Base-by-base conservation (phyloP, 2,329 filamentous ascomycete genomes). In the Xylariaceae sp. region DNA sequence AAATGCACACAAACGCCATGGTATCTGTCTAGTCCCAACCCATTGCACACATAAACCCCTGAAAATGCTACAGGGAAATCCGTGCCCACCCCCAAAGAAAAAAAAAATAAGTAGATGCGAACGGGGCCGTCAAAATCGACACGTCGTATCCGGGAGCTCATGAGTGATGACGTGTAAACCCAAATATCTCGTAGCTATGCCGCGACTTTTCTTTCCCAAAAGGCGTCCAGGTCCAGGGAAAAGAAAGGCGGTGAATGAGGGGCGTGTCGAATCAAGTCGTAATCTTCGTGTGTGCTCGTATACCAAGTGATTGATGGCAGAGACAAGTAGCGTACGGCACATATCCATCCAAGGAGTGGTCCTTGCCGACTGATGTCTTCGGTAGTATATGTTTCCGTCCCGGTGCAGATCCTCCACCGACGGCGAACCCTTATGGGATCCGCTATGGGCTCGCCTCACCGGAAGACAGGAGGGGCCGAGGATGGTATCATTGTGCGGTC, bases 401-500 rank as follows among this genome's bases (percentile, higher is more conserved):
- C 48, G 45, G 48, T 49, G 53, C 46, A 47, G 19, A 51, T 44
- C 27, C 47, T 37, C 34, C 38, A 42, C 38, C 31, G 21, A 26
- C 9, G 35, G 18, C 9, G 27, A 18, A 30, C 39, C 31, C 42
- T 36, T 40, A 34, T 5, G 26, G 33, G 44, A 38, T 40, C 39
- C 40, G 36, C 30, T 31, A 21, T 38, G 9, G 28, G 17, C 13
- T 39, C 36, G 31, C 35, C 43, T 50, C 33, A 30, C 42, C 35
- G 36, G 15, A 56, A 44, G 17, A 45, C 50, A 40, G 56, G 44
- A 31, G 63, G 61, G 41, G 63, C 59, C 31, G 64, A 67, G 29
- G 58, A 61, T 41, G 63, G 63, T 52, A 62, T 58, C 47, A 62
- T n/a, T n/a, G n/a, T 56, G 42, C 62, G 62, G 51, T 66, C 60